Percentiles rank a stretch among this genome's conserved stretches.
Conservation (phyloP, 169 alveolate species). For the Plasmodium billcollinsi region DNA sequence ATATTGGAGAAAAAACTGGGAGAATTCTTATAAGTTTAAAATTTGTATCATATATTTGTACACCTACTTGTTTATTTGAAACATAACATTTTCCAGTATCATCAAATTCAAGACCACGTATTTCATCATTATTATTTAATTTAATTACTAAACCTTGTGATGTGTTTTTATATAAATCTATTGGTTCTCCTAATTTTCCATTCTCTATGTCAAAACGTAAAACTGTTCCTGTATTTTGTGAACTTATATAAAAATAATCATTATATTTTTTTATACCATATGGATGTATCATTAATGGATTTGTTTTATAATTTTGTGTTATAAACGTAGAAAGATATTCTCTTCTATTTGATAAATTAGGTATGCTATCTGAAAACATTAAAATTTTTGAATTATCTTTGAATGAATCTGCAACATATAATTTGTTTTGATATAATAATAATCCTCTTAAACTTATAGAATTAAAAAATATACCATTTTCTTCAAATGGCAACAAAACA, state of each 20-base stretch:
- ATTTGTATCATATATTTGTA: slow-evolving; percentile 66
- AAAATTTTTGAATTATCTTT: slow-evolving; percentile 61
- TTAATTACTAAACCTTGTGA: slow-evolving; percentile 59
- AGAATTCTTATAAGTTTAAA: slow-evolving; percentile 56
- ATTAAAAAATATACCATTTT: slow-evolving; percentile 69
- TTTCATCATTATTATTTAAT: slow-evolving; percentile 67
- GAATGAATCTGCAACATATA: slow-evolving; percentile 71
- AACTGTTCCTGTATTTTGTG: slow-evolving; percentile 74
- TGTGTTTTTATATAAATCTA: slow-evolving; percentile 2
- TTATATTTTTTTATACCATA: slow-evolving; percentile 62
- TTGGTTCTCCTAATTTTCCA: slow-evolving; percentile 37
- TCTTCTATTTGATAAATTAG: slow-evolving; percentile 61
- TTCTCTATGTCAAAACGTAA: slow-evolving; percentile 29
- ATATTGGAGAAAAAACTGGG: slow-evolving; percentile 75
- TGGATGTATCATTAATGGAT: slow-evolving; percentile 77
- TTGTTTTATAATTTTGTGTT: slow-evolving; percentile 18
- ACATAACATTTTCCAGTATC: slow-evolving; percentile 53
- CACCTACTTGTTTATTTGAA: slow-evolving; percentile 73
- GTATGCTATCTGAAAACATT: slow-evolving; percentile 36
- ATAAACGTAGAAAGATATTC: slow-evolving; percentile 55
- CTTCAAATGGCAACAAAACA: slow-evolving; percentile 72
- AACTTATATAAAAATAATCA: slow-evolving; percentile 68
- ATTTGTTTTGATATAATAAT: slow-evolving; percentile 23
- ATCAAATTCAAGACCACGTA: slow-evolving; percentile 76
- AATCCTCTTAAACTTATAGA: slow-evolving; percentile 70